phyloP scores from a whole-genome alignment of 192 early-diverging fungal genomes.

The Coemansia sp. region DNA sequence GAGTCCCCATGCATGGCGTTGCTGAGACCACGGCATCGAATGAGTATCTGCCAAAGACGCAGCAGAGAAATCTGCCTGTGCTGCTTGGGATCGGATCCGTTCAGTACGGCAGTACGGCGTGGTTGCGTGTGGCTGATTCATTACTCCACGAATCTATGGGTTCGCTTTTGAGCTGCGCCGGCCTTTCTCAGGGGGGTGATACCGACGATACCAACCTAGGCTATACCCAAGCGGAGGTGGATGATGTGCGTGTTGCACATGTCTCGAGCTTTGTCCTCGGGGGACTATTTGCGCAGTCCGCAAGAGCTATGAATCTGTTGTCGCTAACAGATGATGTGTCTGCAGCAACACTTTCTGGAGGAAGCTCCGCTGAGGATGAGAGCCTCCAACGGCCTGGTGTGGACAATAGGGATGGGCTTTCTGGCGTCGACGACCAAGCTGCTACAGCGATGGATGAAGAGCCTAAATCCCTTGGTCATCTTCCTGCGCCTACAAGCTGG shows the following conservation, averaged over 20 bases:
- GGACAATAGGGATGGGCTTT: background rate
- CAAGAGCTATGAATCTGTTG: constrained; percentile 15
- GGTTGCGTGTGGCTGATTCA: constrained; percentile 28
- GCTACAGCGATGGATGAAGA: constrained; percentile 23
- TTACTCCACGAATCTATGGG: constrained; percentile 16
- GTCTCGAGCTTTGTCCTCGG: constrained; percentile 24
- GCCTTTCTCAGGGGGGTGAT: constrained; percentile 12
- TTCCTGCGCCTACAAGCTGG: constrained; percentile 43
- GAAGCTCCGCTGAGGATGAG: background rate
- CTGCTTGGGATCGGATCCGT: constrained; percentile 35
- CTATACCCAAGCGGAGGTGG: constrained; percentile 7
- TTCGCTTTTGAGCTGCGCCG: constrained; percentile 24
- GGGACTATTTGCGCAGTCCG: constrained; percentile 27
- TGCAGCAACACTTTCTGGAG: background rate
- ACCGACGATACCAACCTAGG: background rate
- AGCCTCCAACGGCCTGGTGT: background rate
- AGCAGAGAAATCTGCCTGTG: constrained; percentile 22
- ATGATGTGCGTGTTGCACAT: constrained; percentile 30
- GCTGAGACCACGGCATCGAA: constrained; percentile 35
- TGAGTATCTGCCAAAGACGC: constrained; percentile 26
- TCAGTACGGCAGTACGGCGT: constrained; percentile 33
- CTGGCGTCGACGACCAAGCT: background rate
- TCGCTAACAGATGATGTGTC: background rate
- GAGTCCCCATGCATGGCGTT: constrained; percentile 42
- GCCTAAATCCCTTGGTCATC: constrained; percentile 26